phyloP scores from a whole-genome alignment of 2,329 filamentous ascomycete genomes.

The Xylaria hypoxylon region DNA sequence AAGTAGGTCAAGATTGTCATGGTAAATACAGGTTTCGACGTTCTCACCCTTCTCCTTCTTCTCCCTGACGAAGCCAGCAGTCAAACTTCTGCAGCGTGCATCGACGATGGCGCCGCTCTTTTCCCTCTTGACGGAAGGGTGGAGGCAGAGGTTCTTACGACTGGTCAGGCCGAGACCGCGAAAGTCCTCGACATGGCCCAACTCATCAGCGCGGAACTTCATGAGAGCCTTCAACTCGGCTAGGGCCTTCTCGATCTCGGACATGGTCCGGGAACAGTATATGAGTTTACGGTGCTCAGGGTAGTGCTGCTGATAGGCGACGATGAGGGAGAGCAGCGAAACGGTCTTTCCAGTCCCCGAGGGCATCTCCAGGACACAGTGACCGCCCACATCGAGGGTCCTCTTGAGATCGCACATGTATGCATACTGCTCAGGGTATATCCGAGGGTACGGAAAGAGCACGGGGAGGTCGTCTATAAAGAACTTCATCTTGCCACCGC shows the following conservation, averaged over 20 bases:
- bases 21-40: constrained; percentile 94
- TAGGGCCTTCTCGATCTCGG: constrained; percentile 97
- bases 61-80: constrained; percentile 96
- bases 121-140: constrained; percentile 94
- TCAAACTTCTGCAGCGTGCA: constrained; percentile 93
- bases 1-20: constrained; percentile 95
- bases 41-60: constrained; percentile 96
- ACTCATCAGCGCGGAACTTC: constrained; percentile 90
- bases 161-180: constrained; percentile 91
- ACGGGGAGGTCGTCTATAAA: constrained; percentile 72
- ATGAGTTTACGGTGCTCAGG: constrained; percentile 96
- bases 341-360: constrained; percentile 98
- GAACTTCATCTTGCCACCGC: constrained; percentile 74
- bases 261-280: constrained; percentile 99
- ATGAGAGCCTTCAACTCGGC: constrained; percentile 92
- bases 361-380: constrained; percentile 98
- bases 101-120: constrained; percentile 96
- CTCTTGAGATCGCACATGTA: constrained; percentile 89
- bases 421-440: constrained; percentile 74
- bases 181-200: constrained; percentile 94
- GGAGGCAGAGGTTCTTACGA: constrained; percentile 95
- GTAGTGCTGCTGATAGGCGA: constrained; percentile 95
- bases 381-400: constrained; percentile 92
- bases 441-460: constrained; percentile 56
- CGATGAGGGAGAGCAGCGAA: constrained; percentile 91